A percentile compares a stretch with the other conserved stretches of the same genome.
These are phyloP conservation scores for Salix dunnii DNA, from an alignment of 345 rosid species.

Conservation along the genomic window DNA sequence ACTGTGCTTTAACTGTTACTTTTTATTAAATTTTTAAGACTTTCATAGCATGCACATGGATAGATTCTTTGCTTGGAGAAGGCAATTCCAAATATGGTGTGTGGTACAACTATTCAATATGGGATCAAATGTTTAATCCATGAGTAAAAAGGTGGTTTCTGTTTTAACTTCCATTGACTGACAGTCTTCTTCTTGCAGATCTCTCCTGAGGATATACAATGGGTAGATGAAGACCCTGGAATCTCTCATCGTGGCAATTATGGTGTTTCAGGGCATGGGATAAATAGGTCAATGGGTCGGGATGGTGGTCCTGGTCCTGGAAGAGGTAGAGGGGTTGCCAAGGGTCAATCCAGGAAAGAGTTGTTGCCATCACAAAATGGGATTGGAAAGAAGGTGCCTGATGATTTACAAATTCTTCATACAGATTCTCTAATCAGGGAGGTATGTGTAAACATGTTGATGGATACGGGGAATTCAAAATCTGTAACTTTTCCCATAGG, in stretches of 20 bases:
- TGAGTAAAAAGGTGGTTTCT: neutral
- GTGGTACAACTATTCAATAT: neutral
- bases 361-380: constrained; percentile 69
- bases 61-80: neutral
- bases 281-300: constrained; percentile 48
- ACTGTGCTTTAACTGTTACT: neutral
- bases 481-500: neutral
- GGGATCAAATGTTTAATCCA: neutral
- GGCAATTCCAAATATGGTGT: neutral
- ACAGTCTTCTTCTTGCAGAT: constrained; percentile 41
- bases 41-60: neutral
- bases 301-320: constrained; percentile 45
- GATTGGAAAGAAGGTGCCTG: constrained; percentile 54
- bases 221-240: constrained; percentile 63
- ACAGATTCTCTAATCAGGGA: constrained; percentile 67
- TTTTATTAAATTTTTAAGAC: neutral
- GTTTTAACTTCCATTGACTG: neutral
- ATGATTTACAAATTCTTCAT: constrained; percentile 66
- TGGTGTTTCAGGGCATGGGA: constrained; percentile 42
- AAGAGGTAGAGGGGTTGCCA: constrained; percentile 56
- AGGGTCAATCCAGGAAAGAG: constrained; percentile 66
- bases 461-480: constrained; percentile 6
- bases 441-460: constrained; percentile 38
- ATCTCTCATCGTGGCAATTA: constrained; percentile 48
- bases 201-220: constrained; percentile 75